Evolutionary conservation across 495 filamentous ascomycete genomes (phyloP), one percentile per base, ranked within the genome.

Genomic region (Neurospora terricola): DNA sequence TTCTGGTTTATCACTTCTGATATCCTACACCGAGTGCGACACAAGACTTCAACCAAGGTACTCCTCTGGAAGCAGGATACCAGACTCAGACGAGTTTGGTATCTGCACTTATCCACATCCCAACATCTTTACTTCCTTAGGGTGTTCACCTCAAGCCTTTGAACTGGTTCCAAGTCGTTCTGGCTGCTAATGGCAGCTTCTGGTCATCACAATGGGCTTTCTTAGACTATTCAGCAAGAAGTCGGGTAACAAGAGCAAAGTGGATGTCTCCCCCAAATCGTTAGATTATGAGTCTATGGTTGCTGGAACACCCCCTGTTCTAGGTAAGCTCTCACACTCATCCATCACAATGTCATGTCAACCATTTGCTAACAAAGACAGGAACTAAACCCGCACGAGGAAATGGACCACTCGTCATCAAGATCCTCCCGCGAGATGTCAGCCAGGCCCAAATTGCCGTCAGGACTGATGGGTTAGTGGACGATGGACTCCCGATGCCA

Each of bases 151-250:
- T 27, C 6, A 14, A 27, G 1, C 21, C 48, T 54, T 62, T 34
- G 54, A 34, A 30, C 12, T 34, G 62, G 43, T 27, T 38, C 70
- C 59, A 45, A 36, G 38, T 70, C 54, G 43, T 45, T 39, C 23
- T 54, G 38, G 69, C 74, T 68, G 72, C 77, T 69, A 27, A 80
- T 79, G 77, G 77, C 75, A 73, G 77, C 68, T 43, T 39, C 40
- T 71, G 54, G 48, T 10, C 36, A 23, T 40, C 78, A 80, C 71
- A 30, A 86, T 86, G 84, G 83, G 84, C 73, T 76, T 84, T 73
- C 76, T 84, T 54, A 82, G 78, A 73, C 82, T 85, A 36, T 72
- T 86, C 38, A 75, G 79, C 11, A 81, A 73, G 70, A 84, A 78
- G 69, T 69, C 76, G 23, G 68, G 75, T 71, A 73, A 75, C 70